Evolutionary conservation across 192 early-diverging fungal genomes (phyloP).

Genomic region (Rhizophagus clarus): DNA sequence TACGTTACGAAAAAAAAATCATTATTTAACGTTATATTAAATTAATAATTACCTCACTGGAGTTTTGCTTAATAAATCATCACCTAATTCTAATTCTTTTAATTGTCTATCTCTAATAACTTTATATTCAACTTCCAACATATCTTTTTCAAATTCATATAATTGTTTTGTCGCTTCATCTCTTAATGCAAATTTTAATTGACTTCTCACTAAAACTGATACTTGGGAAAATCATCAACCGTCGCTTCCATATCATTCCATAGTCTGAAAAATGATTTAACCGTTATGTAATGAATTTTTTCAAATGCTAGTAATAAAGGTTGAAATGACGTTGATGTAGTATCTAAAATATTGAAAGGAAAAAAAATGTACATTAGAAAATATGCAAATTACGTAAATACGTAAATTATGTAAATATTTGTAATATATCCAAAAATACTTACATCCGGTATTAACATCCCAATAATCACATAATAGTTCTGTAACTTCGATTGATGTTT

Average conservation of each 20-base stretch:
- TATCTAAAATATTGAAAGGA: slow-evolving; percentile 39
- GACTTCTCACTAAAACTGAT: slow-evolving; percentile 62
- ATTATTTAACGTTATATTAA: too few relatives aligned
- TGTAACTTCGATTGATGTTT: slow-evolving; percentile 62
- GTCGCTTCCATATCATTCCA: slow-evolving; percentile 68
- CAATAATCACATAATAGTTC: slow-evolving; percentile 71
- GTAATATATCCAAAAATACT: not conserved
- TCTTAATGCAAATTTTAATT: slow-evolving; percentile 53
- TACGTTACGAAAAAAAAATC: too few relatives aligned
- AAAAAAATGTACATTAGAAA: too few relatives aligned
- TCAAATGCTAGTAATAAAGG: slow-evolving; percentile 66
- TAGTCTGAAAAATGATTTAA: slow-evolving; percentile 58
- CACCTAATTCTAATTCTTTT: slow-evolving; percentile 69
- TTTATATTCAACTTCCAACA: slow-evolving; percentile 62
- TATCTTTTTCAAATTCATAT: slow-evolving; percentile 57
- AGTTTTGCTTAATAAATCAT: slow-evolving; percentile 59
- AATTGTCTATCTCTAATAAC: slow-evolving; percentile 65
- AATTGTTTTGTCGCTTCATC: slow-evolving; percentile 40
- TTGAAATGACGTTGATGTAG: slow-evolving; percentile 57
- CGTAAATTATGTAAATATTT: too few relatives aligned
- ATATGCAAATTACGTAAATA: too few relatives aligned
- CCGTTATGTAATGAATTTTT: slow-evolving; percentile 53
- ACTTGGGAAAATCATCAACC: slow-evolving; percentile 50
- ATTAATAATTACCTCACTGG: too few relatives aligned
- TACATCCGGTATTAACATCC: slow-evolving; percentile 70